A percentile compares a stretch with the other conserved stretches of the same genome.
phyloP scores from a whole-genome alignment of 179 eudicot species.

The Beta macrorhiza region DNA sequence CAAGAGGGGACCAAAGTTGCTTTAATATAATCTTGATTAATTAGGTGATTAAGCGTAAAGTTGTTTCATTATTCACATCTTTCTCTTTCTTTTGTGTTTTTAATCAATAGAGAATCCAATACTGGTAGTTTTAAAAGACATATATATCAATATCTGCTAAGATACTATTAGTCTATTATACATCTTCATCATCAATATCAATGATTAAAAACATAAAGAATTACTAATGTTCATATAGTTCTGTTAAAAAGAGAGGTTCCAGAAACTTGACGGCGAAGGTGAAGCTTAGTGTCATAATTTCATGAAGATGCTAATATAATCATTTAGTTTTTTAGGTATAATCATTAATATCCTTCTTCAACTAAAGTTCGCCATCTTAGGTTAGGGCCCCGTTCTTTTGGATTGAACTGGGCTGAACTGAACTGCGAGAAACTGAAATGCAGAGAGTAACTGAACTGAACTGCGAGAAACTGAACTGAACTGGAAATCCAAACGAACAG shows the following conservation, averaged over 20 bases:
- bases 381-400: too few species aligned
- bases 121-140: background rate
- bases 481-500: too few species aligned
- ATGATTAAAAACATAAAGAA: conserved; percentile 6
- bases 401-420: too few species aligned
- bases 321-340: background rate
- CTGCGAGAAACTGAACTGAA: too few species aligned
- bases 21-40: conserved; percentile 19
- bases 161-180: too few species aligned
- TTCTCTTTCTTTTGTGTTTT: background rate
- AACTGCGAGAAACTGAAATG: too few species aligned
- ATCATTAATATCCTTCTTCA: too few species aligned
- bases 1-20: conserved; percentile 37
- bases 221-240: conserved; percentile 3
- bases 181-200: conserved; percentile 8
- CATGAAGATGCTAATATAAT: background rate
- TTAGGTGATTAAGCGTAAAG: conserved; percentile 29
- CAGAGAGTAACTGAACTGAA: too few species aligned
- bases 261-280: conserved; percentile 24
- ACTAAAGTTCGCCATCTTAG: too few species aligned
- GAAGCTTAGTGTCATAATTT: conserved; percentile 14
- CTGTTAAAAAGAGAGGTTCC: conserved; percentile 23
- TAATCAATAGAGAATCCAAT: conserved; percentile 27
- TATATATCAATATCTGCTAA: background rate
- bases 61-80: conserved; percentile 29